phyloP scores from a whole-genome alignment of 23 red algal species.

The Gracilaria domingensis region DNA sequence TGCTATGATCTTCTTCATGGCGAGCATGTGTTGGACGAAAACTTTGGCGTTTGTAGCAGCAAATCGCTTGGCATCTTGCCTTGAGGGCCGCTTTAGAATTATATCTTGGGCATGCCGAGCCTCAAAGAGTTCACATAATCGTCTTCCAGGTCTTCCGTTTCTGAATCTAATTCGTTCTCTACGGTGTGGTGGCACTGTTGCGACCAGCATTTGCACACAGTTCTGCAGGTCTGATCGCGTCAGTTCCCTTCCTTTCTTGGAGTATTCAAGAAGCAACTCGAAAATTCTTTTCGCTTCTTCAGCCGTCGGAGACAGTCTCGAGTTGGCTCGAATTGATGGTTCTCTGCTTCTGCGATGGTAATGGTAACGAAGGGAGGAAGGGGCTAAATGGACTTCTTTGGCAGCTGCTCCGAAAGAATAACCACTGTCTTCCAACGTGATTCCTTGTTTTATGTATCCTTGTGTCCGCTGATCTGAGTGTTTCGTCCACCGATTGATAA shows the following conservation, averaged over 20 bases:
- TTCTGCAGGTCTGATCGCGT: background rate
- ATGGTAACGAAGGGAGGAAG: background rate
- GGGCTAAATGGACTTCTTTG: background rate
- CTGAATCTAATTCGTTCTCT: background rate
- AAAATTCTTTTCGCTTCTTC: background rate
- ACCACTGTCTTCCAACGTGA: background rate
- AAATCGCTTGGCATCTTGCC: constrained; percentile 28
- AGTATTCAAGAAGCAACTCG: background rate
- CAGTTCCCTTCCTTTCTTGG: background rate
- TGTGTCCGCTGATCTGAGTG: background rate
- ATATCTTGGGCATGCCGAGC: background rate
- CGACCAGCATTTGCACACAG: background rate
- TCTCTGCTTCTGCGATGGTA: background rate
- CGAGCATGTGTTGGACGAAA: background rate
- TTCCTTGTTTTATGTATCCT: background rate
- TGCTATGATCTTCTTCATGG: background rate
- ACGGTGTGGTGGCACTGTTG: background rate
- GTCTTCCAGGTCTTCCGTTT: background rate
- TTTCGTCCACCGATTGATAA: background rate
- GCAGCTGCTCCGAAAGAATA: background rate
- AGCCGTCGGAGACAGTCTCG: background rate
- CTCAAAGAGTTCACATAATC: constrained; percentile 11
- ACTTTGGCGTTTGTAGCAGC: constrained; percentile 10
- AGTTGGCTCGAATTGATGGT: background rate
- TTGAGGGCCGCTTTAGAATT: background rate